Percentiles rank a stretch among this genome's conserved stretches.
phyloP scores from a whole-genome alignment of 2,329 filamentous ascomycete genomes.

The Bertia moriformis region DNA sequence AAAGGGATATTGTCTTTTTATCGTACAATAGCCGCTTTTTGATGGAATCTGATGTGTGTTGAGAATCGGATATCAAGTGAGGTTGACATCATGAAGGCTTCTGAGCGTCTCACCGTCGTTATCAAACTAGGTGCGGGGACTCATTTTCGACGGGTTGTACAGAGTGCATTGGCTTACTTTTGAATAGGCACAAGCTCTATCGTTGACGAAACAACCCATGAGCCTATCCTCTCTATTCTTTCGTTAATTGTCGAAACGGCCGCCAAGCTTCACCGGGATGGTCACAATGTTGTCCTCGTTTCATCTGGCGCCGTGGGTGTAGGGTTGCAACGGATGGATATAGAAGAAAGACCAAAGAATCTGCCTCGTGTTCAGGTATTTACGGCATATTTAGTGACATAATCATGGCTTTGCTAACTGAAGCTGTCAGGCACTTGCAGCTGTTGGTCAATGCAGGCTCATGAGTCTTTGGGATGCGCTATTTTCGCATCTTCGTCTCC shows the following conservation, averaged over 20 bases:
- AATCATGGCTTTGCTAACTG: background rate
- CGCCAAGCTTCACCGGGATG: slow-evolving; percentile 49
- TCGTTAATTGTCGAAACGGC: slow-evolving; percentile 60
- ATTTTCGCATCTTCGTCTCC: slow-evolving; percentile 52
- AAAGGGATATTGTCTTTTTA: too few species aligned
- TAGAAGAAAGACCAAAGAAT: slow-evolving; percentile 53
- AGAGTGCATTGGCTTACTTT: background rate
- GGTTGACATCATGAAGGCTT: background rate
- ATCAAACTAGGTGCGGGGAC: slow-evolving; percentile 1
- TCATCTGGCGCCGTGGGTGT: slow-evolving; percentile 65
- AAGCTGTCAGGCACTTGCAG: slow-evolving; percentile 45
- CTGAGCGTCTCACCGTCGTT: background rate
- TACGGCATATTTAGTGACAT: too few species aligned
- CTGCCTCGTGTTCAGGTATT: slow-evolving; percentile 54
- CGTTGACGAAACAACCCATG: slow-evolving; percentile 59
- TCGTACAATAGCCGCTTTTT: too few species aligned
- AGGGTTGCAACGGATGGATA: slow-evolving; percentile 53
- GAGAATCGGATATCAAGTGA: too few species aligned
- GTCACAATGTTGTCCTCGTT: slow-evolving; percentile 58
- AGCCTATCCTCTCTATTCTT: slow-evolving; percentile 56
- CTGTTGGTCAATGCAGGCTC: slow-evolving; percentile 59
- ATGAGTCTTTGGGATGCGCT: slow-evolving; percentile 63
- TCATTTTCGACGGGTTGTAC: too few species aligned
- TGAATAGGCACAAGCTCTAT: slow-evolving; percentile 57
- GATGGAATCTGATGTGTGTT: too few species aligned